phyloP scores from a whole-genome alignment of 2,329 filamentous ascomycete genomes.

The Pseudopyrenochaeta lycopersici region DNA sequence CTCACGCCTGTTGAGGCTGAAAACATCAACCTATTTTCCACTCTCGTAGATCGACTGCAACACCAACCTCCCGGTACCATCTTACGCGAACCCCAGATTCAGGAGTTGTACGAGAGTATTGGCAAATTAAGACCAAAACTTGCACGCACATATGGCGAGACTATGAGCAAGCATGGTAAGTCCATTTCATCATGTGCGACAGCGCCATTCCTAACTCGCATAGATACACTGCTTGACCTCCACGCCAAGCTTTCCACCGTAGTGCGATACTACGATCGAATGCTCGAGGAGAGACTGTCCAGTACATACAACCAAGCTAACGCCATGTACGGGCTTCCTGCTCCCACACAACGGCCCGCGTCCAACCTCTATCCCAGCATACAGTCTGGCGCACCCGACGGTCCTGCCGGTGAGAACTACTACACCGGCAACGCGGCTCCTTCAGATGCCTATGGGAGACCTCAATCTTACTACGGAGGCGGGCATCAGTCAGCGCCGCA shows the following conservation, averaged over 20 bases:
- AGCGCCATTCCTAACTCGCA: slow-evolving; percentile 42
- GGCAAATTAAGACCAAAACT: slow-evolving; percentile 92
- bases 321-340: slow-evolving; percentile 52
- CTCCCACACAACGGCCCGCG: slow-evolving; percentile 52
- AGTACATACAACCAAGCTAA: slow-evolving; percentile 87
- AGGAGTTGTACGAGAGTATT: slow-evolving; percentile 97
- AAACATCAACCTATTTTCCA: slow-evolving; percentile 96
- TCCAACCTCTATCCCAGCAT: slow-evolving; percentile 77
- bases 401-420: slow-evolving; percentile 76
- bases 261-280: slow-evolving; percentile 95
- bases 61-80: slow-evolving; percentile 96
- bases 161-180: slow-evolving; percentile 98
- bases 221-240: slow-evolving; percentile 90
- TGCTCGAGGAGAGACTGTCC: slow-evolving; percentile 94
- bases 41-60: slow-evolving; percentile 90
- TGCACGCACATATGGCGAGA: slow-evolving; percentile 94
- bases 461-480: slow-evolving; percentile 63
- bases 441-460: slow-evolving; percentile 58
- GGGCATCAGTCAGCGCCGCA: slow-evolving; percentile 48
- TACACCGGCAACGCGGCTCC: slow-evolving; percentile 73
- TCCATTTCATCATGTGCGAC: slow-evolving; percentile 7
- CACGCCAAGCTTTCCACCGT: slow-evolving; percentile 96
- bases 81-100: slow-evolving; percentile 94
- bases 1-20: slow-evolving; percentile 92
- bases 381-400: slow-evolving; percentile 36